Evolutionary conservation across 805 yeast species (phyloP).

Genomic region (Monosporozyma siamensis): DNA sequence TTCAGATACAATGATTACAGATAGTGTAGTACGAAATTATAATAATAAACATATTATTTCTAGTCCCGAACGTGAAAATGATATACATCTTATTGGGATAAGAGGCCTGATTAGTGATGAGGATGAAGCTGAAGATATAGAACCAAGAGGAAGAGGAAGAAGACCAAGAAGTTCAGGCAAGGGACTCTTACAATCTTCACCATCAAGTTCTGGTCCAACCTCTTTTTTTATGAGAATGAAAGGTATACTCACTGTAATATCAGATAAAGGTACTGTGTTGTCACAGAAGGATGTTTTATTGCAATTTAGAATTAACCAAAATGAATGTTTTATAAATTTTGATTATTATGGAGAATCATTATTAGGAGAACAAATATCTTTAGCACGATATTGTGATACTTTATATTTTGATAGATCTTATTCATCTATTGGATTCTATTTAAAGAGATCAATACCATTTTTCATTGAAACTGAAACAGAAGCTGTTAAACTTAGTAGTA

Average conservation of each 20-base stretch:
- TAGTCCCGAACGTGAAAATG: neutral
- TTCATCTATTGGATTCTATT: constrained; percentile 12
- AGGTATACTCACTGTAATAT: too few relatives aligned
- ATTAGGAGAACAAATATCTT: constrained; percentile 11
- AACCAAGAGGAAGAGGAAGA: constrained; percentile 3
- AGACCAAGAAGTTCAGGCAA: constrained; percentile 2
- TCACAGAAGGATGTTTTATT: too few relatives aligned
- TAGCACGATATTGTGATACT: constrained; percentile 14
- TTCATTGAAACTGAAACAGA: neutral
- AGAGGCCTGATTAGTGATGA: neutral
- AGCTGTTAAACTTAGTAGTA: neutral
- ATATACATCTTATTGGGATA: neutral
- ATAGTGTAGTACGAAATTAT: neutral
- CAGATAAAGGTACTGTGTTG: too few relatives aligned
- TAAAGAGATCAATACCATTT: constrained; percentile 8
- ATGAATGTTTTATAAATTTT: constrained; percentile 12
- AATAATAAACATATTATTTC: neutral
- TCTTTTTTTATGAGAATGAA: too few relatives aligned
- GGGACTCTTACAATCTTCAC: constrained; percentile 2
- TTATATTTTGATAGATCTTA: constrained; percentile 12
- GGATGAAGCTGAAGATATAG: constrained; percentile 7
- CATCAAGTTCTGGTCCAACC: too few relatives aligned
- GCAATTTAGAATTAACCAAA: constrained; percentile 11
- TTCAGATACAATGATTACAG: neutral
- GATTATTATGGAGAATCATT: constrained; percentile 9